phyloP scores from a whole-genome alignment of 768 basidiomycete species.

The Boletus patriciae region DNA sequence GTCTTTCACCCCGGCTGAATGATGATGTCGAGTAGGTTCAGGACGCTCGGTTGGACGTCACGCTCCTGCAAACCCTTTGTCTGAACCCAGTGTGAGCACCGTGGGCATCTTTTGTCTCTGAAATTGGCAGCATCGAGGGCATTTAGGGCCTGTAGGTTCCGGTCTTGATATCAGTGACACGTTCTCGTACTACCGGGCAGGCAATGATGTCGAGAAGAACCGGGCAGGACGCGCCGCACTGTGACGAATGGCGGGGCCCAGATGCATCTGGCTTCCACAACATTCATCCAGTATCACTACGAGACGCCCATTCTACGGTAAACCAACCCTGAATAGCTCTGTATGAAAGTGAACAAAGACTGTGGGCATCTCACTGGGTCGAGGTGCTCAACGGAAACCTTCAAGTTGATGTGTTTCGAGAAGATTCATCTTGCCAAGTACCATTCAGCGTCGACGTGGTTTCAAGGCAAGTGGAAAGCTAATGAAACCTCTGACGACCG shows the following conservation, averaged over 20 bases:
- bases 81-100: conserved; percentile 90
- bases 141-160: conserved; percentile 76
- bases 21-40: not conserved
- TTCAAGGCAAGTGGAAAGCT: not conserved
- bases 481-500: not conserved
- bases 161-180: conserved; percentile 72
- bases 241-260: conserved; percentile 3
- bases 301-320: not conserved
- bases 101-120: conserved; percentile 70
- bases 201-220: conserved; percentile 31
- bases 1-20: conserved; percentile 92
- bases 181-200: conserved; percentile 53
- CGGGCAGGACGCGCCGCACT: conserved; percentile 10
- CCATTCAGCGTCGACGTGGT: not conserved
- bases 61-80: conserved; percentile 90
- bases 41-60: not conserved
- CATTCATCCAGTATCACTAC: not conserved
- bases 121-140: conserved; percentile 83
- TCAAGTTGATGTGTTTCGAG: not conserved
- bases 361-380: not conserved
- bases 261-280: conserved; percentile 4
- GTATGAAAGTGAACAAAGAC: not conserved
- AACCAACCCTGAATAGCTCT: no score
- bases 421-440: not conserved
- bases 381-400: no score